Percentiles rank a stretch among this genome's conserved stretches.
These are phyloP conservation scores for Coniochaeta prunicola DNA, from an alignment of 2,329 filamentous ascomycete species.

Conservation along the genomic window DNA sequence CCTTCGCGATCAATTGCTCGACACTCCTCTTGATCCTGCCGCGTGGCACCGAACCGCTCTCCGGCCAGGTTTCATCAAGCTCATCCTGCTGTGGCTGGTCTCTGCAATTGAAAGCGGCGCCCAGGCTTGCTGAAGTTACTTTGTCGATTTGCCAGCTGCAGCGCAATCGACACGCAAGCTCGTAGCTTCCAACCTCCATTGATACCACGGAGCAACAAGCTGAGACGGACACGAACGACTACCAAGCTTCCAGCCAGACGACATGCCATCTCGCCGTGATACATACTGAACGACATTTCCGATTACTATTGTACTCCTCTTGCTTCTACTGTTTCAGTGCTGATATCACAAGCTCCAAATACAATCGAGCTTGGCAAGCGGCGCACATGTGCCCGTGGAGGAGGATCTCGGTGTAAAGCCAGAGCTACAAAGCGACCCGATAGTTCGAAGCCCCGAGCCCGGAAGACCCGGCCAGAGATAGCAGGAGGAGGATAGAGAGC, in stretches of 20 bases:
- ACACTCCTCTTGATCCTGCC: background rate
- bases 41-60: background rate
- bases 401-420: background rate
- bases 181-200: background rate
- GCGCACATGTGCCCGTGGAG: background rate
- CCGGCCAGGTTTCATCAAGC: background rate
- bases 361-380: background rate
- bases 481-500: constrained; percentile 5
- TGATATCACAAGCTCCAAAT: background rate
- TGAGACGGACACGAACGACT: background rate
- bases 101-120: background rate
- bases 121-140: too few relatives aligned
- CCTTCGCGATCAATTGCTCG: background rate
- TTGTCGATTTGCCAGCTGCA: background rate
- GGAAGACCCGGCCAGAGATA: constrained; percentile 2
- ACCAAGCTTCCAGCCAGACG: background rate
- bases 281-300: background rate
- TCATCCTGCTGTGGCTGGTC: background rate
- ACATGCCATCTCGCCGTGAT: background rate
- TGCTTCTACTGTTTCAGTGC: background rate
- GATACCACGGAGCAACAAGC: background rate
- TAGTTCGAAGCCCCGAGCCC: too few relatives aligned
- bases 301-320: background rate
- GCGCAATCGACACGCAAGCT: background rate
- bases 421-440: too few relatives aligned